These are phyloP conservation scores for Gyromitra esculenta DNA, from an alignment of 2,329 filamentous ascomycete genomes.

Conservation along the genomic window DNA sequence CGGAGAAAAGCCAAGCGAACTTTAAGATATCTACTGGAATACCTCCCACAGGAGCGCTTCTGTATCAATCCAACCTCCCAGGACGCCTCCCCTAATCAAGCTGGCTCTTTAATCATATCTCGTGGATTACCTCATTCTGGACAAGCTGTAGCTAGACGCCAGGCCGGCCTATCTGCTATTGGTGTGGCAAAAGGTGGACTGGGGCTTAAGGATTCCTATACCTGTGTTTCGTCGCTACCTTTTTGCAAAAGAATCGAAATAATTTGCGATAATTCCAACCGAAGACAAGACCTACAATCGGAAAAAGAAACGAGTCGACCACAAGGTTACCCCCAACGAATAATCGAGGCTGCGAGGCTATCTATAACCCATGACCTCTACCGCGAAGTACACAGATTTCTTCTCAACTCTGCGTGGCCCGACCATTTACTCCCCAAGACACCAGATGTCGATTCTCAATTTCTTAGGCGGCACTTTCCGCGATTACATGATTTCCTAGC, in stretches of 20 bases:
- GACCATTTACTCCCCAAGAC: neutral
- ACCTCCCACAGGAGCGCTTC: slow-evolving; percentile 7
- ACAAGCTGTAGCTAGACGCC: slow-evolving; percentile 1
- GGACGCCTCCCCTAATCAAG: neutral
- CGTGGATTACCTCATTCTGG: slow-evolving; percentile 7
- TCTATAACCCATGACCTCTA: slow-evolving; percentile 2
- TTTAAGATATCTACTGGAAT: neutral
- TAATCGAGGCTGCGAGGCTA: slow-evolving; percentile 1
- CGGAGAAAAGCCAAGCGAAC: slow-evolving; percentile 1
- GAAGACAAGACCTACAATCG: neutral
- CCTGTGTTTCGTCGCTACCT: neutral
- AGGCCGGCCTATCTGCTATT: slow-evolving; percentile 11
- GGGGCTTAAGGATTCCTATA: neutral
- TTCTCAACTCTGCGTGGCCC: neutral
- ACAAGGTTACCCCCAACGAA: neutral
- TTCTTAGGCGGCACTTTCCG: slow-evolving; percentile 5
- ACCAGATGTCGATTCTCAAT: neutral
- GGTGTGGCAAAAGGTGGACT: neutral
- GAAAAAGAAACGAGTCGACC: neutral
- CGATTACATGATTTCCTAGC: neutral
- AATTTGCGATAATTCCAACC: neutral
- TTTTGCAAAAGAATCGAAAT: slow-evolving; percentile 1
- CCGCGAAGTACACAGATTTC: neutral
- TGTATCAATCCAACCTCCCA: neutral
- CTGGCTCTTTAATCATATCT: neutral